Evolutionary conservation across 129 eudicot genomes (phyloP), one percentile per base, ranked within the genome.

Genomic region (Helianthus tuberosus): DNA sequence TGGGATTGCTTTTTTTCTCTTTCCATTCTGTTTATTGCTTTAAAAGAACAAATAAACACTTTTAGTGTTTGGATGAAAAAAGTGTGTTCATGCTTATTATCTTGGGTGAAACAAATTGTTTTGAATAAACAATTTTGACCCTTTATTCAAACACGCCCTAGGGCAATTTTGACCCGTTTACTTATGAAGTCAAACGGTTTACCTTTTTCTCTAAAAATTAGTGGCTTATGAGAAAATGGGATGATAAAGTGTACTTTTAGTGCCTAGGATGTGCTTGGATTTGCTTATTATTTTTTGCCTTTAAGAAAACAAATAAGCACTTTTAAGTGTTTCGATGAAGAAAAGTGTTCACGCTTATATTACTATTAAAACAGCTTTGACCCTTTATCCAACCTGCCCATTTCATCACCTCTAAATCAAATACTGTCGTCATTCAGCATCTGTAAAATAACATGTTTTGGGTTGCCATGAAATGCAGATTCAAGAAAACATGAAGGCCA

Each of bases 401-500:
- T 52, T n/a, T 52, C 6, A 20, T 16, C 23, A 51, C 57, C 7
- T 51, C 57, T 51, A 15, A 15, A 15, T 15, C 9, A 15, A n/a
- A 6, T 52, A 10, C 6, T 49, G 15, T 3, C 54, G 15, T 25
- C n/a, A n/a, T n/a, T n/a, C n/a, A n/a, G n/a, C n/a, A n/a, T n/a
- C n/a, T n/a, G n/a, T n/a, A n/a, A n/a, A n/a, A n/a, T 20, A 27
- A 27, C 77, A 76, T 75, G 44, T 35, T 25, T 47, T 9, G 20
- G 50, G 27, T 8, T 71, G 27, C 60, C 4, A 4, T 13, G 29
- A 11, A 64, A 51, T 84, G 89, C 88, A 92, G 97, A 82, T 92
- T 77, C 72, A 85, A 77, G 97, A 92, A 77, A 92, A 92, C 77
- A 92, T 92, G 97, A 92, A 92, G 80, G 97, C 97, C 5, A 74